A percentile compares a stretch with the other conserved stretches of the same genome.
phyloP scores from a whole-genome alignment of 2,329 filamentous ascomycete species.

The Ambrosiella beaveri region DNA sequence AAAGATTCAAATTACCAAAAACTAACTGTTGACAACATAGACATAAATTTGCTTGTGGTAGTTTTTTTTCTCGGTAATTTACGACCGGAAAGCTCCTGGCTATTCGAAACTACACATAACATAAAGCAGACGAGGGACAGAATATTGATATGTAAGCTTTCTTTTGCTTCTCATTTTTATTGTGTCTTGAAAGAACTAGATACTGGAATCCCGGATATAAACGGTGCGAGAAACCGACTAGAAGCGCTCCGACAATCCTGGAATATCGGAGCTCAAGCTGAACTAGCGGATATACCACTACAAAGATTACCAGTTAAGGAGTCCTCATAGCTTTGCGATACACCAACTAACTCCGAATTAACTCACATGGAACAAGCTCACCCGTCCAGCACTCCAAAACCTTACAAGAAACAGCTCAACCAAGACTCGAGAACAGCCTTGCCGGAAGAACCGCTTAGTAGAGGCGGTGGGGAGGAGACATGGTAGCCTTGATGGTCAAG shows the following conservation, averaged over 20 bases:
- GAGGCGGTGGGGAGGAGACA: slow-evolving; percentile 95
- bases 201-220: neutral
- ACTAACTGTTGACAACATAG: no score
- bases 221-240: neutral
- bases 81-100: no score
- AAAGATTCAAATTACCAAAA: no score
- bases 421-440: neutral
- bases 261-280: neutral
- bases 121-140: neutral
- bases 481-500: slow-evolving; percentile 99
- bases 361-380: neutral
- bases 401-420: neutral
- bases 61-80: no score
- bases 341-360: neutral
- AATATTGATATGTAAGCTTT: neutral
- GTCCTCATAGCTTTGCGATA: neutral
- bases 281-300: neutral
- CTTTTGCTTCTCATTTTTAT: slow-evolving; percentile 6
- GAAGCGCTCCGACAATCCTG: neutral
- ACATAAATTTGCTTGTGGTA: no score
- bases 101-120: no score
- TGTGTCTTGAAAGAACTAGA: neutral
- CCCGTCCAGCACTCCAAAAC: neutral
- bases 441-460: slow-evolving; percentile 46
- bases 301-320: neutral